Conservation (phyloP, 208 protist species). For the Leishmania gerbilli region DNA sequence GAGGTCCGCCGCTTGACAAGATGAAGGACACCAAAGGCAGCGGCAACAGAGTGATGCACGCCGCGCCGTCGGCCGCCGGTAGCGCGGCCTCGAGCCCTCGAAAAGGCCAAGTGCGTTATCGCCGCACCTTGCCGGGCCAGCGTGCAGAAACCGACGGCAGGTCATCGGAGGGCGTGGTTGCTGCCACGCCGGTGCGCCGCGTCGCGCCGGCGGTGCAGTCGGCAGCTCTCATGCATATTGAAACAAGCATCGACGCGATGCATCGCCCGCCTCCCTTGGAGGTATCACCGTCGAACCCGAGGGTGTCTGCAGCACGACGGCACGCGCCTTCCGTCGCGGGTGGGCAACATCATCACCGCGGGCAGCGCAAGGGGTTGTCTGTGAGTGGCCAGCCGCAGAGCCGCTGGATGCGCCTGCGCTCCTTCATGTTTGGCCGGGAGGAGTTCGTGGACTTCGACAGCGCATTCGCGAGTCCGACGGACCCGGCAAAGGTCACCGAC, state of each 20-base stretch:
- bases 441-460: constrained; percentile 38
- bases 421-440: constrained; percentile 27
- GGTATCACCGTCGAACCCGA: constrained; percentile 14
- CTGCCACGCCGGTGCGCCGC: constrained; percentile 12
- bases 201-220: constrained; percentile 14
- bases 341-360: not conserved
- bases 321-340: not conserved
- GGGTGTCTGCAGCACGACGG: constrained; percentile 5
- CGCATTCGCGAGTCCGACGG: not conserved
- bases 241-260: constrained; percentile 10
- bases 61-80: too few species aligned
- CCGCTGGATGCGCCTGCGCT: constrained; percentile 14
- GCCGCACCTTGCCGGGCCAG: not conserved
- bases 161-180: constrained; percentile 4
- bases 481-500: constrained; percentile 11
- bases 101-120: constrained; percentile 1
- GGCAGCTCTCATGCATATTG: not conserved
- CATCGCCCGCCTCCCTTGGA: constrained; percentile 19
- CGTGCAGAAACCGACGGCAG: constrained; percentile 11
- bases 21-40: not conserved
- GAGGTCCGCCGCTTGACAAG: not conserved
- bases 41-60: not conserved
- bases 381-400: not conserved
- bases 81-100: not conserved
- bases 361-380: not conserved